These are phyloP conservation scores for Metarhizium robertsii DNA, from an alignment of 2,329 filamentous ascomycete species.

Conservation along the genomic window DNA sequence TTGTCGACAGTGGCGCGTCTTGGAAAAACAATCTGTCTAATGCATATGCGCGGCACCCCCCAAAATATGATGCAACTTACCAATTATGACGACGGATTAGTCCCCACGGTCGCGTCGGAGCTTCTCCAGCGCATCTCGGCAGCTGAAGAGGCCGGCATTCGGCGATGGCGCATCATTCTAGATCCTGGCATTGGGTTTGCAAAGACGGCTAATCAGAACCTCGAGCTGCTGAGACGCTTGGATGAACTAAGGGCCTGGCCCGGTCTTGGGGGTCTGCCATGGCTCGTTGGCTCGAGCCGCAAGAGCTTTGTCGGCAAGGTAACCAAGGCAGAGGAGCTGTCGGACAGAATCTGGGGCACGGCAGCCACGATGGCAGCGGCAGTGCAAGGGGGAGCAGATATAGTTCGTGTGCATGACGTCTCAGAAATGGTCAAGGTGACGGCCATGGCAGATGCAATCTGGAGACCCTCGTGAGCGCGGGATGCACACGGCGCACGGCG, in stretches of 20 bases:
- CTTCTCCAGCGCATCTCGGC: constrained; percentile 60
- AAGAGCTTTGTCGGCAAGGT: constrained; percentile 83
- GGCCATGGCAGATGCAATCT: constrained; percentile 89
- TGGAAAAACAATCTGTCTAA: constrained; percentile 70
- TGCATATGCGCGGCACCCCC: constrained; percentile 90
- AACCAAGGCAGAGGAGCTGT: constrained; percentile 64
- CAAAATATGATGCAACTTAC: constrained; percentile 66
- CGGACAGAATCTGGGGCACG: constrained; percentile 72
- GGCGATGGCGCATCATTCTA: constrained; percentile 88
- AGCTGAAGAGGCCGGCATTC: constrained; percentile 71
- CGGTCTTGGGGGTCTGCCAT: constrained; percentile 63
- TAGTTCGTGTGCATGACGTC: constrained; percentile 88
- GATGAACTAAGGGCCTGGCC: constrained; percentile 55
- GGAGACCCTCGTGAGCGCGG: constrained; percentile 34
- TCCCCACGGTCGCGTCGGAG: constrained; percentile 57
- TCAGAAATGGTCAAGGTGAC: constrained; percentile 76
- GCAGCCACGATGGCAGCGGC: constrained; percentile 81
- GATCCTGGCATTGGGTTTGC: constrained; percentile 94
- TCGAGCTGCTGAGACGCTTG: constrained; percentile 64
- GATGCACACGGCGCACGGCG: background rate
- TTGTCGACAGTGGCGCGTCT: constrained; percentile 68
- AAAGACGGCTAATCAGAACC: constrained; percentile 72
- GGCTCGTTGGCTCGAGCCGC: constrained; percentile 81
- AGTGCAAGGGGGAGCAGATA: constrained; percentile 78
- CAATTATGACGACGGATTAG: constrained; percentile 59